These are phyloP conservation scores for Fusarium sambucinum DNA, from an alignment of 2,329 filamentous ascomycete genomes.

Conservation along the genomic window DNA sequence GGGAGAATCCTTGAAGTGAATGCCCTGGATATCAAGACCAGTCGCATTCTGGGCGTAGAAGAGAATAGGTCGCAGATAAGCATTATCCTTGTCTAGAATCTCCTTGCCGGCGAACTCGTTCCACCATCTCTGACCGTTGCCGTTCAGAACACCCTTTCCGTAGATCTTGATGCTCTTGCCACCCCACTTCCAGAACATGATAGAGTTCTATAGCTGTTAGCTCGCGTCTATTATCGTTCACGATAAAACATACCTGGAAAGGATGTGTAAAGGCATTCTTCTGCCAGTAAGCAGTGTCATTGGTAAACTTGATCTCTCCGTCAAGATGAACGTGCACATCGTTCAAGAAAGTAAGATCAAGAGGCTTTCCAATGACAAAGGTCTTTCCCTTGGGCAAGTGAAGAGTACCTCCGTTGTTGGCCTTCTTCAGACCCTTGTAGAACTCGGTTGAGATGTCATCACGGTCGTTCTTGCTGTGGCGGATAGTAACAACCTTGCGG, in stretches of 20 bases:
- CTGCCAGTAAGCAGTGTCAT: conserved; percentile 60
- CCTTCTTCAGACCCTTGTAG: conserved; percentile 63
- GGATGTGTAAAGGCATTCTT: conserved; percentile 56
- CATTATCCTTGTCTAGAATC: conserved; percentile 65
- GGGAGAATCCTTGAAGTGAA: conserved; percentile 70
- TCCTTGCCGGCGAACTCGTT: conserved; percentile 38
- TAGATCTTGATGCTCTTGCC: conserved; percentile 71
- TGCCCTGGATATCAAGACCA: conserved; percentile 67
- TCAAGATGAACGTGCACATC: conserved; percentile 70
- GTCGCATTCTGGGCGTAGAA: conserved; percentile 73
- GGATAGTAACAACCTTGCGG: conserved; percentile 32
- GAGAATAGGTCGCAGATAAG: conserved; percentile 69
- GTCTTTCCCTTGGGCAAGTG: conserved; percentile 65
- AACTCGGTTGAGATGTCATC: conserved; percentile 70
- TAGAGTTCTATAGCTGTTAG: conserved; percentile 54
- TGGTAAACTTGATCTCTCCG: conserved; percentile 65
- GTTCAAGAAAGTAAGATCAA: conserved; percentile 69
- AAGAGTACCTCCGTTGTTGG: conserved; percentile 70
- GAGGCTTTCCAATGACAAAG: conserved; percentile 69
- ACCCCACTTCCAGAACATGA: conserved; percentile 74
- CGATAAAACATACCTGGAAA: conserved; percentile 51
- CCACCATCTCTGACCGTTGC: conserved; percentile 37
- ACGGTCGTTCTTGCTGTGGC: conserved; percentile 60
- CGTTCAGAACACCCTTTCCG: conserved; percentile 59
- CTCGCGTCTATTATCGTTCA: rapidly evolving